A percentile compares a stretch with the other conserved stretches of the same genome.
Evolutionary conservation across 805 yeast genomes (phyloP).

Genomic region (Candida yuanshanica): DNA sequence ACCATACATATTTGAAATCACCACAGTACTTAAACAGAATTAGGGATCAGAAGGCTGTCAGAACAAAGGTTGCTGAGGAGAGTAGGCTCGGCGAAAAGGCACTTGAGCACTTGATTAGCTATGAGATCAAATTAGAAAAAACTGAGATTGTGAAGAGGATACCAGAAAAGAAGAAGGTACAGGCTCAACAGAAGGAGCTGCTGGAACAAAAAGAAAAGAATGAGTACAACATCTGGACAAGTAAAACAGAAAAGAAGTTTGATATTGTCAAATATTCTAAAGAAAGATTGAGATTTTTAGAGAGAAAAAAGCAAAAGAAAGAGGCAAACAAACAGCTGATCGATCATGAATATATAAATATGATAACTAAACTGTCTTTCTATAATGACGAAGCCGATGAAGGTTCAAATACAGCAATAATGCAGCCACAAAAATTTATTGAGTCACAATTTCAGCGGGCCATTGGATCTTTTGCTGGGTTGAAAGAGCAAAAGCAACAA

Average conservation of each 20-base stretch:
- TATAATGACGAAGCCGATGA: conserved; percentile 6
- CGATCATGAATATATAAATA: conserved; percentile 7
- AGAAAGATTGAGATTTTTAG: conserved; percentile 35
- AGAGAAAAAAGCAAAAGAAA: conserved; percentile 24
- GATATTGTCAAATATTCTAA: conserved; percentile 56
- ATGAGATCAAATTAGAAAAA: conserved; percentile 17
- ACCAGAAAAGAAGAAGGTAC: neutral
- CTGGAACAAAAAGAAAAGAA: conserved; percentile 4
- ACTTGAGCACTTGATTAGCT: conserved; percentile 49
- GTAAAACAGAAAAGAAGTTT: conserved; percentile 28
- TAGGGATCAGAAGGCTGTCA: conserved; percentile 64
- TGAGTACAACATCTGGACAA: conserved; percentile 6
- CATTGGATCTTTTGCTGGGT: conserved; percentile 24
- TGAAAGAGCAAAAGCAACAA: conserved; percentile 28
- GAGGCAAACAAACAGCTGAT: conserved; percentile 8
- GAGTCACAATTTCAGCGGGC: conserved; percentile 29
- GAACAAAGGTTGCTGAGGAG: conserved; percentile 72
- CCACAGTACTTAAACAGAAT: conserved; percentile 58
- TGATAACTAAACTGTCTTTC: conserved; percentile 10
- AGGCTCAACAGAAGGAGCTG: conserved; percentile 5
- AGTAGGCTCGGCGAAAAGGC: conserved; percentile 79
- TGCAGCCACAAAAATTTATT: conserved; percentile 20
- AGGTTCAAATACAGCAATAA: conserved; percentile 10
- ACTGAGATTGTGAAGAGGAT: conserved; percentile 5
- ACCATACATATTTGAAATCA: conserved; percentile 81